Evolutionary conservation across 371 early-diverging fungal species (phyloP), one percentile per base, ranked within the genome.

Genomic region (Zychaea mexicana): DNA sequence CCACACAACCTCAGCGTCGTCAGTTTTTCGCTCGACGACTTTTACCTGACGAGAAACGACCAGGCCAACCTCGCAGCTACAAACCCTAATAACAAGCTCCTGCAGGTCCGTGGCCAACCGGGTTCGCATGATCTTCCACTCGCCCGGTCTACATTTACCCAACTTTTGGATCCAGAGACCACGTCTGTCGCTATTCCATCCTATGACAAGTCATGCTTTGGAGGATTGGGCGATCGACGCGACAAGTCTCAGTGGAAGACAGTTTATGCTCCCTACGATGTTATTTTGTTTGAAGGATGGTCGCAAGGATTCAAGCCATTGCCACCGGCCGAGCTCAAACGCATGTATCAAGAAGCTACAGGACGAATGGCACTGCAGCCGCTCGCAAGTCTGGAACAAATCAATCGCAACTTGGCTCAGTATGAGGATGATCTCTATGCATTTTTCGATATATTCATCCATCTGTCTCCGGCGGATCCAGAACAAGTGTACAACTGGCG

Each of bases 261-360:
- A 5, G 79, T 81, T 0, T 36, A 59, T 15, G 75, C 73, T 0
- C 92, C 94, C 0, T 65, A 90, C 33, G 90, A 96, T 64, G 84
- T 97, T 24, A 80, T 98, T 6, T 63, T 98, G 27, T 90, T 97
- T 65, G 98, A 98, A 74, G 98, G 98, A 0, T 98, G 98, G 96
- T 91, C 87, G 63, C 70, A 95, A 17, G 98, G 97, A 0, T 98
- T 96, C 70, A 88, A 86, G 27, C 72, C 90, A 2, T 72, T 93
- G 19, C 65, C 70, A 15, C 58, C 70, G 0, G 42, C 64, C 4
- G 67, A 69, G 22, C 65, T 88, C n/a, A 62, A 60, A 2, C 57
- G 66, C 17, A 52, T 76, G 2, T 74, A 80, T 46, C 4, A 28
- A 2, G 46, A 54, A n/a, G 64, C 62, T 17, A 53, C 36, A n/a